A percentile compares a stretch with the other conserved stretches of the same genome.
These are phyloP conservation scores for Aspergillus biplanus DNA, from an alignment of 495 filamentous ascomycete genomes.

Conservation along the genomic window DNA sequence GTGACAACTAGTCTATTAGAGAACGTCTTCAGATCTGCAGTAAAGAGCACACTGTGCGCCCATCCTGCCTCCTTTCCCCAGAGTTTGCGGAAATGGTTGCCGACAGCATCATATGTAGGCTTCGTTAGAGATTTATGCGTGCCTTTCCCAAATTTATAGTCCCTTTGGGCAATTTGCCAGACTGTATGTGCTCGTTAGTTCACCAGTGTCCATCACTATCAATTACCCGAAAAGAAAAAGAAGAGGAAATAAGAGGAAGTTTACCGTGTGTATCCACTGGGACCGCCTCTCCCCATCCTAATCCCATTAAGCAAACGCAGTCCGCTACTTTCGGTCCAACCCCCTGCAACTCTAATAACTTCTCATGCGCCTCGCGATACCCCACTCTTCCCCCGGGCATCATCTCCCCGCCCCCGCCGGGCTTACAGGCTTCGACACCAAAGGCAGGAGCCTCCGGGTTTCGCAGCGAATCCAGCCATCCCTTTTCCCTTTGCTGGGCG, in stretches of 20 bases:
- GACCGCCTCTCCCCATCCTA: conserved; percentile 95
- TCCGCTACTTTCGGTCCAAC: conserved; percentile 97
- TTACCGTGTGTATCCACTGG: conserved; percentile 92
- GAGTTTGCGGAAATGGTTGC: conserved; percentile 82
- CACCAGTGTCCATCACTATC: background rate
- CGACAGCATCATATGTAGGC: conserved; percentile 85
- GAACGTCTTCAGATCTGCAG: conserved; percentile 88
- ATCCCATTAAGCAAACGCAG: conserved; percentile 94
- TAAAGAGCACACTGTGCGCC: conserved; percentile 97
- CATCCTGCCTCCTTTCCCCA: conserved; percentile 96
- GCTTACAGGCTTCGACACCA: conserved; percentile 43
- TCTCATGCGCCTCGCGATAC: conserved; percentile 82
- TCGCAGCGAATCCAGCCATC: conserved; percentile 74
- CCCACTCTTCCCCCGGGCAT: conserved; percentile 61
- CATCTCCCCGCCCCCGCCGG: conserved; percentile 49
- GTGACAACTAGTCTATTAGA: conserved; percentile 62
- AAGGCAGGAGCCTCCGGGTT: conserved; percentile 74
- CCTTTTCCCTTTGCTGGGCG: conserved; percentile 61
- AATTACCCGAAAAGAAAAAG: background rate
- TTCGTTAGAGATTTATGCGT: conserved; percentile 87
- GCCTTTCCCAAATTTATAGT: conserved; percentile 88
- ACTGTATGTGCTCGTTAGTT: conserved; percentile 50
- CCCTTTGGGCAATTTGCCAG: conserved; percentile 95
- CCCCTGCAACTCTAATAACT: conserved; percentile 75
- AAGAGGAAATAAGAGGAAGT: conserved; percentile 23